Base-by-base conservation (phyloP, 768 basidiomycete genomes). In the Suillus hirtellus region DNA sequence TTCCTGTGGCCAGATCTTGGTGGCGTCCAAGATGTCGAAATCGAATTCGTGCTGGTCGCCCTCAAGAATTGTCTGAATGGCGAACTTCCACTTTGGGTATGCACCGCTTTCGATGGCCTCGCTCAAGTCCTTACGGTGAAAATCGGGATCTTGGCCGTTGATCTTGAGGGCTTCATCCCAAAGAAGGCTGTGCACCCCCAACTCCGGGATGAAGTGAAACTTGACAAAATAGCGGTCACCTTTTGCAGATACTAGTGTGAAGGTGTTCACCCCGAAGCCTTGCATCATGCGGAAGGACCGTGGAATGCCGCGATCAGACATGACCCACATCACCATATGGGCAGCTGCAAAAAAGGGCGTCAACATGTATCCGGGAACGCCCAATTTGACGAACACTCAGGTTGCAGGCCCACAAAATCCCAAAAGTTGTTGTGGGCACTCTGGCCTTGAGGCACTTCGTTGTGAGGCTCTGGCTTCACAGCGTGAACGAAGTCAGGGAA, bases 121-220 rank as follows among this genome's bases (percentile, higher is more conserved):
- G 59, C 85, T 84, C 2, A 96, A 77, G 70, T 96, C 93, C 70
- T 94, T 90, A 38, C 93, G 86, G 66, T 95, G 93, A 76, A 92
- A 96, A 74, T 95, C 93, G 42, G 95, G 93, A 74, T 96, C 94
- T 73, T 94, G 92, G 0, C 92, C 90, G 17, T 67, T 65, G 46
- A 96, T 83, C 72, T 95, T 95, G 64, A 96, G 78, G 1, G 91
- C 91, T 68, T 97, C 95, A 65, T 96, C 94, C 93, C 95, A 96
- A 6, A 90, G 79, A 17, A 96, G 77, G 63, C 86, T 89, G 71
- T 95, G 90, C 1, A 90, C 90, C 24, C 93, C 93, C 17, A 95
- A 82, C 74, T 93, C 84, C 19, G 93, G 86, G 44, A 84, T 85
- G 80, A 86, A 91, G 74, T 95, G 92, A 73, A 94, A 95, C 73